Evolutionary conservation across 2,329 filamentous ascomycete species (phyloP).

Genomic region (Colletotrichum trifolii): DNA sequence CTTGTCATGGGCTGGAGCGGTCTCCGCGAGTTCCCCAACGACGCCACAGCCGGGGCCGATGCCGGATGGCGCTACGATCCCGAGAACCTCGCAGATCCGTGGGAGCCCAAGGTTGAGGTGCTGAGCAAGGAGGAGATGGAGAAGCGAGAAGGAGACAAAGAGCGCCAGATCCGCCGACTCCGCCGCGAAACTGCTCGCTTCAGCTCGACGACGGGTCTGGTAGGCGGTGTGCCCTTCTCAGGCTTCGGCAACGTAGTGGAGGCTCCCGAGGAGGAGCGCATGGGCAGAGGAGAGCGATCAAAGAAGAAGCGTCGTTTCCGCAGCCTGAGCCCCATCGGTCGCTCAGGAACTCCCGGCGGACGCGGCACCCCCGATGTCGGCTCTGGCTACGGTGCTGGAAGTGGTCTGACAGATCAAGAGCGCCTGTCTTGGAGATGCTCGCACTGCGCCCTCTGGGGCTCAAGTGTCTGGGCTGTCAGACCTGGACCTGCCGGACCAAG

Average conservation of each 20-base stretch:
- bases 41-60: conserved; percentile 82
- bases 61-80: conserved; percentile 97
- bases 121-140: conserved; percentile 97
- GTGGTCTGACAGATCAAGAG: conserved; percentile 79
- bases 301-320: conserved; percentile 96
- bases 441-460: conserved; percentile 89
- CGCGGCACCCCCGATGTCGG: conserved; percentile 85
- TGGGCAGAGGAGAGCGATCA: conserved; percentile 90
- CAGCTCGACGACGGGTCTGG: conserved; percentile 85
- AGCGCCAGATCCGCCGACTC: conserved; percentile 87
- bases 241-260: conserved; percentile 61
- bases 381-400: conserved; percentile 74
- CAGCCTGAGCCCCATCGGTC: conserved; percentile 84
- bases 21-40: conserved; percentile 81
- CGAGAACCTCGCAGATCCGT: conserved; percentile 85
- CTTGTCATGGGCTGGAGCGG: conserved; percentile 79
- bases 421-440: conserved; percentile 85
- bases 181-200: conserved; percentile 93
- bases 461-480: conserved; percentile 92
- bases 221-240: conserved; percentile 75
- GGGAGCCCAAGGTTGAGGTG: conserved; percentile 84
- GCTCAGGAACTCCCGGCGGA: conserved; percentile 73
- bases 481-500: conserved; percentile 88
- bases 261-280: conserved; percentile 76
- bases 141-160: conserved; percentile 92